A percentile compares a stretch with the other conserved stretches of the same genome.
Conservation (phyloP, 192 early-diverging fungal genomes). For the Tieghemiomyces parasiticus region DNA sequence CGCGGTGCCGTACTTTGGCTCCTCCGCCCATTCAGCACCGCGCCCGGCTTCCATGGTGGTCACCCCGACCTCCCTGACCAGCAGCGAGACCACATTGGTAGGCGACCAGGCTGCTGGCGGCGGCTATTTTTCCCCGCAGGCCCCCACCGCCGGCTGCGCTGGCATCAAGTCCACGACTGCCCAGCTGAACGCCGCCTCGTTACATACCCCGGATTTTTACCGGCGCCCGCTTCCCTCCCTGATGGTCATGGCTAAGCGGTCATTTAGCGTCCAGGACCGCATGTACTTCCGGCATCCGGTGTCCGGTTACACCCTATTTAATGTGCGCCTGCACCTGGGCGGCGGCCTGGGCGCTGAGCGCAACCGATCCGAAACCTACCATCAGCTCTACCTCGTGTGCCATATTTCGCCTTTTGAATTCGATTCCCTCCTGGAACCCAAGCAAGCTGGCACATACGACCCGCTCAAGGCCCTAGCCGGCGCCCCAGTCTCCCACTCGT, state of each 20-base stretch:
- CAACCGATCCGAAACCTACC: not conserved
- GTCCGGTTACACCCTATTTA: constrained; percentile 26
- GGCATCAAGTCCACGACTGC: not conserved
- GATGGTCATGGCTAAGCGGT: constrained; percentile 4
- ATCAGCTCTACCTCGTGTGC: not conserved
- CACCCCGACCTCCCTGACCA: too few species aligned
- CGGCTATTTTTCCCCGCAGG: not conserved
- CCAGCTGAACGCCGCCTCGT: not conserved
- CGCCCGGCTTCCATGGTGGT: too few species aligned
- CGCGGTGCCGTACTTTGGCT: too few species aligned
- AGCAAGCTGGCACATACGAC: not conserved
- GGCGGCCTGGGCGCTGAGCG: constrained; percentile 39
- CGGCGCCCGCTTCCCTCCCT: not conserved
- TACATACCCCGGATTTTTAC: not conserved
- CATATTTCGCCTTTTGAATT: constrained; percentile 9
- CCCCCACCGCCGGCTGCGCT: not conserved
- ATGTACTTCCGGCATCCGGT: constrained; percentile 6
- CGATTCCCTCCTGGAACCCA: not conserved
- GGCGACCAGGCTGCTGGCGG: not conserved
- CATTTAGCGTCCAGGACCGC: not conserved
- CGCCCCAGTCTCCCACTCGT: not conserved
- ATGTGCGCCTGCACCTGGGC: constrained; percentile 34
- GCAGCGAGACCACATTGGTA: too few species aligned
- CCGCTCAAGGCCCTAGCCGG: not conserved
- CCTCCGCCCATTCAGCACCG: too few species aligned